Evolutionary conservation across 768 basidiomycete species (phyloP).

Genomic region (Tylopilus sp.): DNA sequence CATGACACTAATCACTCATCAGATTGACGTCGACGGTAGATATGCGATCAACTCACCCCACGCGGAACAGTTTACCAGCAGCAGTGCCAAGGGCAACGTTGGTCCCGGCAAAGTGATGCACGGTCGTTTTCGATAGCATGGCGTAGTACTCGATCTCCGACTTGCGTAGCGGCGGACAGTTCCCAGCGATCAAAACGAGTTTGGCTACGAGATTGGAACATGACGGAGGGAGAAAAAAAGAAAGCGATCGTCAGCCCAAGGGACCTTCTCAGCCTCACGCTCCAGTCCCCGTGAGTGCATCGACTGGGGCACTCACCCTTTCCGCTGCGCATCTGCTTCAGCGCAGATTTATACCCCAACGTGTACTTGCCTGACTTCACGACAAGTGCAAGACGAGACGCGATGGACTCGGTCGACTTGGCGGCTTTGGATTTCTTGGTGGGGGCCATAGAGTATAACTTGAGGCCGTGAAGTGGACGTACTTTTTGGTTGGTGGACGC

Average conservation of each 20-base stretch:
- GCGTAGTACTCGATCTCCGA: constrained; percentile 99
- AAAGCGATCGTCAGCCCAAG: constrained; percentile 60
- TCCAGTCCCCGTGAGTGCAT: constrained; percentile 85
- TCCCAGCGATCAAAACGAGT: constrained; percentile 97
- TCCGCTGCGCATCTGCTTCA: constrained; percentile 97
- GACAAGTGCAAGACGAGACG: constrained; percentile 89
- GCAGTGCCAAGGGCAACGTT: constrained; percentile 99
- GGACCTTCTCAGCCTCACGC: constrained; percentile 99
- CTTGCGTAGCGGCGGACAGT: constrained; percentile 98
- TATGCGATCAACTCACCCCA: constrained; percentile 58
- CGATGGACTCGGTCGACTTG: constrained; percentile 92
- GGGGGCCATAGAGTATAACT: constrained; percentile 71
- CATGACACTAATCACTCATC: constrained; percentile 71
- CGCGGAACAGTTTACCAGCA: constrained; percentile 98
- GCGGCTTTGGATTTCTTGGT: constrained; percentile 93
- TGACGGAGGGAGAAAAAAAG: too few relatives aligned
- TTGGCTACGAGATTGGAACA: constrained; percentile 61
- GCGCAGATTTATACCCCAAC: constrained; percentile 95
- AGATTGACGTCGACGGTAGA: background rate
- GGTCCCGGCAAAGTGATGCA: constrained; percentile 96
- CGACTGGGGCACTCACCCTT: constrained; percentile 70
- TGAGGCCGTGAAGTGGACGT: constrained; percentile 17
- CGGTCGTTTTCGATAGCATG: constrained; percentile 98
- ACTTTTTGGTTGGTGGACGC: constrained; percentile 2
- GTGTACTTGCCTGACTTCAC: constrained; percentile 99